Evolutionary conservation across 371 early-diverging fungal genomes (phyloP), one percentile per base, ranked within the genome.

Genomic region (Apophysomyces ossiformis): DNA sequence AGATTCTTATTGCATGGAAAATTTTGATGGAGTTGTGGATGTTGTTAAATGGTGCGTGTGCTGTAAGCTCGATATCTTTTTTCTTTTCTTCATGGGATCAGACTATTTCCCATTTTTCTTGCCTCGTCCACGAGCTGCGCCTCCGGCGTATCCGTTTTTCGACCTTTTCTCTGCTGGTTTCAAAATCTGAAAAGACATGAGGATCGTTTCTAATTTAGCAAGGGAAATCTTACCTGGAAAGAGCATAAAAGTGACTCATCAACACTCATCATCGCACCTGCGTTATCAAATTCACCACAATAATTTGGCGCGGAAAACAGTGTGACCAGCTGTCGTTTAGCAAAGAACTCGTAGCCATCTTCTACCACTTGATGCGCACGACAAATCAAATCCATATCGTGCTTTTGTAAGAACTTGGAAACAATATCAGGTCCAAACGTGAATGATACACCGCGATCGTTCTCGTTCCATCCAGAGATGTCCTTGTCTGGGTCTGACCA

Each of bases 261-360:
- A 37, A 99, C 97, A 67, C 92, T 93, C 98, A 99, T 96, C 88
- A 99, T 96, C 5, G 97, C 99, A 12, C 96, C 99, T 3, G 96
- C 92, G 76, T 96, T 97, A 69, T 94, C 96, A 70, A 95, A 96
- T 83, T 95, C 95, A 58, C 96, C 96, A 26, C 32, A 26, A 26
- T 26, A 26, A 26, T 26, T 26, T 26, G 32, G 32, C 32, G 32
- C 32, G 32, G 94, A 94, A 72, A 97, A 98, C 60, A 98, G 73
- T 2, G 98, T 98, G 1, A 96, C 95, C 60, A 98, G 79, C 74
- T 97, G 92, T 61, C 97, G 88, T 77, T 95, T 92, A 50, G 94
- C 91, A 83, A 93, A 95, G 74, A 96, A 98, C 76, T 97, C 95
- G 77, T 95, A 96, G 15, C 99, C 99, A 69, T 96, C 96, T 76